A percentile compares a stretch with the other conserved stretches of the same genome.
Conservation (phyloP, 139 green algal genomes). For the Raphidocelis subcapitata region DNA sequence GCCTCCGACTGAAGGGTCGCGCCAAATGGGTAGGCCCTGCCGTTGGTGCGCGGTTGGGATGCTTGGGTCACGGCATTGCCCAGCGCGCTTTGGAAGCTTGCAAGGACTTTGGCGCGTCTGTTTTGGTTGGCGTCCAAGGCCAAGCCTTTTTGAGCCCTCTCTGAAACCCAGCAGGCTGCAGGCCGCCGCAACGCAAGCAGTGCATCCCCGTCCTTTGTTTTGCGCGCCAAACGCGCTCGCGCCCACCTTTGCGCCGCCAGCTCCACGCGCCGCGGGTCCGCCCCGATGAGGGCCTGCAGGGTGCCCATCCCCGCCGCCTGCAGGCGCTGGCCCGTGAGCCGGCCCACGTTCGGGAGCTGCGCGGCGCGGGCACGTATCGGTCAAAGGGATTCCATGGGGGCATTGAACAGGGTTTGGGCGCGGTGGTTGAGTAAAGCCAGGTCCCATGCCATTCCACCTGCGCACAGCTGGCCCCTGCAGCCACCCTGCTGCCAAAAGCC, state of each 20-base stretch:
- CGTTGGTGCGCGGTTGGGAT: no score
- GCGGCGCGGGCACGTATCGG: no score
- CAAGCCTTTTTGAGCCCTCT: background rate
- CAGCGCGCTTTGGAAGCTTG: background rate
- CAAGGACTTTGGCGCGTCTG: background rate
- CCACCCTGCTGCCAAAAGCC: no score
- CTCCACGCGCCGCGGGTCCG: conserved; percentile 52
- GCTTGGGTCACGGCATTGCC: no score
- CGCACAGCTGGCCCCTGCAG: no score
- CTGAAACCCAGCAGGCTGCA: background rate
- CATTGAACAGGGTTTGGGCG: no score
- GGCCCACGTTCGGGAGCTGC: conserved; percentile 58
- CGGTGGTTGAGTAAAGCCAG: no score
- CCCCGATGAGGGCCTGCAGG: conserved; percentile 32
- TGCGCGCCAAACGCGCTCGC: background rate
- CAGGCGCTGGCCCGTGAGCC: conserved; percentile 48
- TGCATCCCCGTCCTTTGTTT: no score
- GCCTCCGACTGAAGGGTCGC: conserved; percentile 32
- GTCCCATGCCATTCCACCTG: no score
- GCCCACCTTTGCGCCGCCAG: conserved; percentile 38
- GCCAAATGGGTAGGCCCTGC: conserved; percentile 56
- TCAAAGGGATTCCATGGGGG: no score
- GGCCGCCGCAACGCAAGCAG: background rate
- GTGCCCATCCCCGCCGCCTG: conserved; percentile 6
- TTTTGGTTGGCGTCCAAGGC: background rate